Evolutionary conservation across 371 early-diverging fungal genomes (phyloP), one percentile per base, ranked within the genome.

Genomic region (Mucor irregularis): DNA sequence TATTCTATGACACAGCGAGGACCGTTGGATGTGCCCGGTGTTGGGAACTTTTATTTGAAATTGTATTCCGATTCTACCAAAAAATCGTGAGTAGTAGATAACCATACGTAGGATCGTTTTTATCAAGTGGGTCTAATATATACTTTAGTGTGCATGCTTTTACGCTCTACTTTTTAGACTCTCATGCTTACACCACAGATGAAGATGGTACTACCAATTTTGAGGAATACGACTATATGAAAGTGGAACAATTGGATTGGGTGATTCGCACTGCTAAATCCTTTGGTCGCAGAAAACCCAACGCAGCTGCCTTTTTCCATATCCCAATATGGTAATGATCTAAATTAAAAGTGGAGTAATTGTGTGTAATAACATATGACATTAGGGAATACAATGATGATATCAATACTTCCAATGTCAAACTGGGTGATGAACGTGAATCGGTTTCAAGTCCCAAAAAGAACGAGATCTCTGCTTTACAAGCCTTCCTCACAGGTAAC

Each of bases 171-270:
- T 78, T 82, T 39, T 44, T 82, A 34, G 82, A 82, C 46, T 82
- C 82, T 0, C 78, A 75, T 34, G 68, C 71, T 6, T 73, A 76
- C 56, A 60, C 66, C 2, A 66, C 72, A 45, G 64, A 50, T 29
- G 48, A 64, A 13, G 64, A 74, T 16, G 71, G 68, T n/a, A n/a
- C n/a, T n/a, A n/a, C n/a, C n/a, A 29, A 30, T 46, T 19, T 29
- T 39, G 51, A 51, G 4, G 67, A 62, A 2, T 78, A 70, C 44
- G 74, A 74, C 33, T 67, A 54, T 56, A 74, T 82, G 25, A 74
- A 74, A 39, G 58, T 65, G 13, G 70, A 80, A 28, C 82, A 82
- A 37, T 55, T 82, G 14, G 73, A 82, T 40, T 82, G 82, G 82
- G 52, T 78, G 7, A 35, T 44, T 33, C 38, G 37, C 2, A 51